A percentile compares a stretch with the other conserved stretches of the same genome.
Evolutionary conservation across 2,329 filamentous ascomycete genomes (phyloP).

Genomic region (Paramyrothecium sp.): DNA sequence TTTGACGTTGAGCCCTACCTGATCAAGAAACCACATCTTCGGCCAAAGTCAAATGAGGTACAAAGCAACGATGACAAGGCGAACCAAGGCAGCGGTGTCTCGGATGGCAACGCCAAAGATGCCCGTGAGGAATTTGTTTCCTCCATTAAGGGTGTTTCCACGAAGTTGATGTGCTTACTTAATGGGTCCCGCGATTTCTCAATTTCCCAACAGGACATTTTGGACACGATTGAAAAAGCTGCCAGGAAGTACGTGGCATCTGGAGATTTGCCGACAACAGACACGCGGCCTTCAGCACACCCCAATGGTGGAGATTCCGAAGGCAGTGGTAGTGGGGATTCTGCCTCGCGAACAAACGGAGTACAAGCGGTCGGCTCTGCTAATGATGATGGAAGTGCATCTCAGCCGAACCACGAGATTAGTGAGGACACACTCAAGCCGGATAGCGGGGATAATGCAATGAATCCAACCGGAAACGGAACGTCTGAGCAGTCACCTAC

Average conservation of each 20-base stretch:
- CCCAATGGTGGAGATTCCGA: neutral
- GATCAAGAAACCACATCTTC: slow-evolving; percentile 31
- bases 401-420: too few relatives aligned
- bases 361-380: too few relatives aligned
- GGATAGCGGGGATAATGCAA: too few relatives aligned
- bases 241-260: slow-evolving; percentile 49
- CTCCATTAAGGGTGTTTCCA: slow-evolving; percentile 38
- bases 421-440: too few relatives aligned
- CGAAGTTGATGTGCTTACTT: slow-evolving; percentile 39
- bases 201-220: slow-evolving; percentile 40
- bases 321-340: neutral
- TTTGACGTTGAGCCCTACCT: slow-evolving; percentile 47
- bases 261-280: slow-evolving; percentile 20
- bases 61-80: slow-evolving; percentile 9
- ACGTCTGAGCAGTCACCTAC: too few relatives aligned
- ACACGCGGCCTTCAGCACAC: slow-evolving; percentile 3
- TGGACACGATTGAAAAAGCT: slow-evolving; percentile 50
- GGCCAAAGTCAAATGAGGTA: slow-evolving; percentile 17
- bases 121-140: slow-evolving; percentile 24
- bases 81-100: slow-evolving; percentile 15
- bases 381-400: too few relatives aligned
- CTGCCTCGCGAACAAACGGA: neutral
- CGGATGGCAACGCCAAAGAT: slow-evolving; percentile 15
- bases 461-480: too few relatives aligned
- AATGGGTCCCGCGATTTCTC: slow-evolving; percentile 34